Evolutionary conservation across 2,329 filamentous ascomycete genomes (phyloP), one percentile per base, ranked within the genome.

Genomic region (Alternaria dauci): DNA sequence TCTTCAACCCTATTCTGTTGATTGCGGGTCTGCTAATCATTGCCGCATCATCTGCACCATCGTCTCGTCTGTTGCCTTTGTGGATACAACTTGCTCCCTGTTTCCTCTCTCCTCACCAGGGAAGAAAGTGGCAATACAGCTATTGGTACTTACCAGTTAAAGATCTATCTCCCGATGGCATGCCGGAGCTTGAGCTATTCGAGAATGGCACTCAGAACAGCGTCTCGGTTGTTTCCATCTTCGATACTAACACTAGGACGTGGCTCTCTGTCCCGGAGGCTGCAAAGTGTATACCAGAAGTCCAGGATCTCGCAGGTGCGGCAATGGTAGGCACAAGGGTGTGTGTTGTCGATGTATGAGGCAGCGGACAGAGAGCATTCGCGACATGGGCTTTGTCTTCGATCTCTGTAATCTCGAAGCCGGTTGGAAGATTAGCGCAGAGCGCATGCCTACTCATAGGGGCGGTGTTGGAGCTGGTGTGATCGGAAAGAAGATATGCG

Each of bases 301-400:
- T 36, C 1, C 18, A 72, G 32, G 66, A 76, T 41, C 72, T 75
- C 58, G 70, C 65, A 2, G 70, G 63, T n/a, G 69, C 48, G 8
- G 71, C 69, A 6, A 66, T 74, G 11, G 62, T 74, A 9, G 63
- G 56, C 1, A 26, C 41, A n/a, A 68, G 59, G 30, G 63, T 75
- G 44, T 75, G 70, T 47, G 65, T 75, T 16, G 44, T 76, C 14
- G 73, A 70, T 20, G 72, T 72, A 5, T 51, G 71, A 8, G 42
- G 65, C 11, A 23, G 38, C 5, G 66, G 64, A 2, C 60, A 65
- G 25, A 48, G 8, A 70, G 68, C 36, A 48, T 67, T 11, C 62
- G 65, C 16, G 65, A 67, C 12, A 70, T 66, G 8, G 68, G 74
- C 4, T 72, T 69, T 41, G 51, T 70, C 2, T 55, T 75, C 2